Evolutionary conservation across 305 asterid genomes (phyloP).

Genomic region (Vinca major): DNA sequence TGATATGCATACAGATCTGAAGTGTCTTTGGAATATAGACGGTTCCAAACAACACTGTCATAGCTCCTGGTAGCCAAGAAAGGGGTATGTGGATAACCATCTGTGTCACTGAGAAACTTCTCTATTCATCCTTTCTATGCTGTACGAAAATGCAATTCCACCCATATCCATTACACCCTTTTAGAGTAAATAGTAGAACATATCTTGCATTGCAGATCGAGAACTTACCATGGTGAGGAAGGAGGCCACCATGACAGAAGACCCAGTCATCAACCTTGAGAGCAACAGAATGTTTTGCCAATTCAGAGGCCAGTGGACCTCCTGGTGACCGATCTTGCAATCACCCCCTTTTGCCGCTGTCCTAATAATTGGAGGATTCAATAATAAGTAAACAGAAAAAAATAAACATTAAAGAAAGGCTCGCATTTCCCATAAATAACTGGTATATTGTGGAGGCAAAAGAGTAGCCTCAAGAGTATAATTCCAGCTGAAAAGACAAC

Average conservation of each 20-base stretch:
- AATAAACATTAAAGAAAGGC: slow-evolving; percentile 3
- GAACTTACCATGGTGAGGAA: slow-evolving; percentile 85
- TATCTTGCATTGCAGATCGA: not conserved
- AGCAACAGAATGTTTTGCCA: slow-evolving; percentile 70
- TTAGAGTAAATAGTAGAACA: not conserved
- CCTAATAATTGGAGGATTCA: slow-evolving; percentile 17
- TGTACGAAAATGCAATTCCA: slow-evolving; percentile 58
- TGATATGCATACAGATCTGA: slow-evolving; percentile 59
- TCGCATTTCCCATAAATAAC: not conserved
- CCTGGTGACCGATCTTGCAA: slow-evolving; percentile 86
- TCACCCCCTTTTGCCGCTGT: slow-evolving; percentile 91
- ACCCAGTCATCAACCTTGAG: slow-evolving; percentile 90
- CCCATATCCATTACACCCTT: not conserved
- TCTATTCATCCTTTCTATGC: slow-evolving; percentile 67
- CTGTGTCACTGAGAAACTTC: slow-evolving; percentile 66
- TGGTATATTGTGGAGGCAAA: not conserved
- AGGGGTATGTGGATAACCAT: slow-evolving; percentile 43
- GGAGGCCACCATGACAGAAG: slow-evolving; percentile 96
- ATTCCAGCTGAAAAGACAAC: not conserved
- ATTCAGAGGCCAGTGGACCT: slow-evolving; percentile 79
- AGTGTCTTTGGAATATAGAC: slow-evolving; percentile 67
- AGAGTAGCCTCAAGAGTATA: not conserved
- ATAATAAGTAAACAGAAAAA: slow-evolving; percentile 13
- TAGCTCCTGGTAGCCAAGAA: slow-evolving; percentile 85
- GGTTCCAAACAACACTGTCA: slow-evolving; percentile 97